Evolutionary conservation across 352 stramenopile genomes (phyloP).

Genomic region (Phytophthora uliginosa): DNA sequence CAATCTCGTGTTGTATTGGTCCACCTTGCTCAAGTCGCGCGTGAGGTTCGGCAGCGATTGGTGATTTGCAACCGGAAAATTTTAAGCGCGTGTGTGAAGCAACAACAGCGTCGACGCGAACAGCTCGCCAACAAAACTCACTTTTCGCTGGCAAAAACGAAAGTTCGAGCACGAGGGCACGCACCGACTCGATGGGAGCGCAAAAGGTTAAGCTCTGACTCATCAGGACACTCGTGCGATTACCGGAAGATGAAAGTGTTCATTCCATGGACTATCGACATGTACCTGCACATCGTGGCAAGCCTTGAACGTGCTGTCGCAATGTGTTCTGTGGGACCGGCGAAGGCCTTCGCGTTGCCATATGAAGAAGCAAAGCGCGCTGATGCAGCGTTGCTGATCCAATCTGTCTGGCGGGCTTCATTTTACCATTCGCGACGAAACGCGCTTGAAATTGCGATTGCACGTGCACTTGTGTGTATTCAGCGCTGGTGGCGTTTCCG

Average conservation of each 20-base stretch:
- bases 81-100: constrained; percentile 58
- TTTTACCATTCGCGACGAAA: constrained; percentile 51
- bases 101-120: constrained; percentile 36
- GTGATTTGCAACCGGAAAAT: constrained; percentile 77
- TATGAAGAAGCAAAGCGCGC: constrained; percentile 63
- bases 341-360: constrained; percentile 57
- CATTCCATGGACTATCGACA: constrained; percentile 81
- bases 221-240: not conserved
- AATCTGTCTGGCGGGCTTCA: constrained; percentile 63
- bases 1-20: constrained; percentile 54
- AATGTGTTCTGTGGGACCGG: constrained; percentile 43
- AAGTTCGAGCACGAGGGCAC: constrained; percentile 60
- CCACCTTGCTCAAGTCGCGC: constrained; percentile 55
- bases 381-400: constrained; percentile 59
- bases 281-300: constrained; percentile 76
- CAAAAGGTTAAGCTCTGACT: constrained; percentile 13
- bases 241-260: constrained; percentile 75
- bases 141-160: constrained; percentile 46
- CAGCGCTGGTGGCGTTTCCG: constrained; percentile 79
- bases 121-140: constrained; percentile 13
- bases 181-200: constrained; percentile 50
- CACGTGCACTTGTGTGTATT: constrained; percentile 64
- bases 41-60: constrained; percentile 60
- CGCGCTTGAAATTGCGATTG: constrained; percentile 60
- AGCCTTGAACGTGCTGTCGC: constrained; percentile 39